Evolutionary conservation across 2,329 filamentous ascomycete genomes (phyloP).

Genomic region (Monilinia laxa): DNA sequence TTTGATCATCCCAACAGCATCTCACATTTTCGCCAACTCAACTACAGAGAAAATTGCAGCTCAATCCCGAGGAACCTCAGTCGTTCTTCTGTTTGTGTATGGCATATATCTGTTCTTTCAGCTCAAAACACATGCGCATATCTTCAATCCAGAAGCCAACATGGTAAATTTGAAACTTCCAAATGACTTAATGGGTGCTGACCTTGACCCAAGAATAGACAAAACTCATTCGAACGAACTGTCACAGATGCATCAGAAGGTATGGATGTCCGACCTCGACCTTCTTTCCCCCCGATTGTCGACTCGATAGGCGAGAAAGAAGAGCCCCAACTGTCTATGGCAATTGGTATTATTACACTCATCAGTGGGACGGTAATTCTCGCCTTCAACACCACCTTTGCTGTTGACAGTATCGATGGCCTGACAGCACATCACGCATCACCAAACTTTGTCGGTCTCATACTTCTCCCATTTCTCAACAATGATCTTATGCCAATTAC

Average conservation of each 20-base stretch:
- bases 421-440: conserved; percentile 66
- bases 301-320: neutral
- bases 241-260: conserved; percentile 66
- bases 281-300: neutral
- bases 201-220: conserved; percentile 28
- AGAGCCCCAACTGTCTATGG: neutral
- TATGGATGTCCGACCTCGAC: neutral
- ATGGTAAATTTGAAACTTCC: neutral
- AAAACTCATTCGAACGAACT: conserved; percentile 41
- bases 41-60: conserved; percentile 1
- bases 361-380: conserved; percentile 7
- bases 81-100: conserved; percentile 39
- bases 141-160: neutral
- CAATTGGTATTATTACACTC: neutral
- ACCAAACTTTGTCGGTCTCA: conserved; percentile 74
- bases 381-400: conserved; percentile 51
- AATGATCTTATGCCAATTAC: conserved; percentile 77
- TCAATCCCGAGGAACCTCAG: conserved; percentile 5
- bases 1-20: conserved; percentile 87
- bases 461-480: conserved; percentile 73
- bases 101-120: neutral
- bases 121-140: conserved; percentile 10
- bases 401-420: conserved; percentile 70
- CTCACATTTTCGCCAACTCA: conserved; percentile 51
- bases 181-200: conserved; percentile 38